These are phyloP conservation scores for Mycena kentingensis DNA, from an alignment of 768 basidiomycete genomes.

Conservation along the genomic window DNA sequence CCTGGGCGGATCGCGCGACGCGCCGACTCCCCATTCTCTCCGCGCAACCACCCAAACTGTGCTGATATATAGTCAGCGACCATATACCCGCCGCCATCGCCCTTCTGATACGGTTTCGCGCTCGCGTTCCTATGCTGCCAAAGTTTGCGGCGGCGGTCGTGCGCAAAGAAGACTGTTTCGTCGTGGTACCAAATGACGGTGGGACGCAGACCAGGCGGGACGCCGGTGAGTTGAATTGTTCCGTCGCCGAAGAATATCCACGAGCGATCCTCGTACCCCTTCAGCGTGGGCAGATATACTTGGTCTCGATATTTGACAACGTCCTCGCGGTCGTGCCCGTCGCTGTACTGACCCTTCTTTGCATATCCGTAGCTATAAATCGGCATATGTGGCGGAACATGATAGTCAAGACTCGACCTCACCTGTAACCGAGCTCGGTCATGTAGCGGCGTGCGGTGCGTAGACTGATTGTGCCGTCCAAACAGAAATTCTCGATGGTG, in stretches of 20 bases:
- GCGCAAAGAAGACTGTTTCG: constrained; percentile 38
- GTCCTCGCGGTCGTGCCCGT: constrained; percentile 33
- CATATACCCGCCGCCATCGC: constrained; percentile 37
- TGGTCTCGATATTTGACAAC: constrained; percentile 29
- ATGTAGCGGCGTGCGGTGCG: constrained; percentile 30
- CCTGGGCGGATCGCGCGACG: constrained; percentile 27
- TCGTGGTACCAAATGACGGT: constrained; percentile 30
- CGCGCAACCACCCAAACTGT: constrained; percentile 32
- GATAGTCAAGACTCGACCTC: neutral
- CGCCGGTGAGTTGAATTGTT: neutral
- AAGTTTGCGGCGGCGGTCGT: constrained; percentile 29
- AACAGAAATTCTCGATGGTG: constrained; percentile 10
- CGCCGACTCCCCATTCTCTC: constrained; percentile 23
- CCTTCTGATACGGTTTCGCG: too few species aligned
- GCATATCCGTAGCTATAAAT: neutral
- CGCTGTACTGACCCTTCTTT: constrained; percentile 29
- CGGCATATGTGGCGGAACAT: neutral
- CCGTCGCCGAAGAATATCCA: constrained; percentile 9
- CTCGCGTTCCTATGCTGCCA: constrained; percentile 32
- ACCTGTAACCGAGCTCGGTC: constrained; percentile 26
- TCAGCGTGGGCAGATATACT: constrained; percentile 24
- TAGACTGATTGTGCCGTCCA: constrained; percentile 24
- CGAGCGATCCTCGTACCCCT: constrained; percentile 9
- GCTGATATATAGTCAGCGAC: constrained; percentile 39
- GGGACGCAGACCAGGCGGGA: neutral